These are phyloP conservation scores for Rhodomyrtus tomentosa DNA, from an alignment of 345 rosid species.

Conservation along the genomic window DNA sequence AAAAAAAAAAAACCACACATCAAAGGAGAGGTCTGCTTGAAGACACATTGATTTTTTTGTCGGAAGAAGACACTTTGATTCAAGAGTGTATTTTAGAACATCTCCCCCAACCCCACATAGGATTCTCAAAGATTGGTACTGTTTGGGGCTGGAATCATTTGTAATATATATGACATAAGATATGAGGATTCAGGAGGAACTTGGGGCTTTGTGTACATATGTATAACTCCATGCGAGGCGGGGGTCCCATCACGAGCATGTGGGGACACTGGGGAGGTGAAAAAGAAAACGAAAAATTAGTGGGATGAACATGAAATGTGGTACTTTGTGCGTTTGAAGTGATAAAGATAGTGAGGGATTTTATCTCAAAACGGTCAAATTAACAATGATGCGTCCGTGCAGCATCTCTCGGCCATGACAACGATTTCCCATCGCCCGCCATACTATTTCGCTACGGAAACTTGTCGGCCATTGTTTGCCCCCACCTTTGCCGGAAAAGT, in stretches of 20 bases:
- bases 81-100: neutral
- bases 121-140: constrained; percentile 1
- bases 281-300: neutral
- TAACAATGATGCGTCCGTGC: neutral
- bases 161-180: neutral
- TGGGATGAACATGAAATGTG: neutral
- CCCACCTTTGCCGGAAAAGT: neutral
- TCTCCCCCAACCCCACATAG: neutral
- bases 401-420: constrained; percentile 1
- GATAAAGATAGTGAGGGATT: neutral
- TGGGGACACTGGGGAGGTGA: neutral
- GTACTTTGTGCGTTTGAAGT: neutral
- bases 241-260: neutral
- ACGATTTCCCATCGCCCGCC: neutral
- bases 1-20: too few species aligned
- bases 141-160: neutral
- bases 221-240: neutral
- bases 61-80: neutral
- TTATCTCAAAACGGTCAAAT: neutral
- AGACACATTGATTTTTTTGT: neutral
- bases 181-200: neutral
- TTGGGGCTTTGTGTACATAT: neutral
- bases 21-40: neutral
- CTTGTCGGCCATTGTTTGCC: neutral
- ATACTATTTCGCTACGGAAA: neutral